These are phyloP conservation scores for Eucalyptus marginata DNA, from an alignment of 345 rosid species.

Conservation along the genomic window DNA sequence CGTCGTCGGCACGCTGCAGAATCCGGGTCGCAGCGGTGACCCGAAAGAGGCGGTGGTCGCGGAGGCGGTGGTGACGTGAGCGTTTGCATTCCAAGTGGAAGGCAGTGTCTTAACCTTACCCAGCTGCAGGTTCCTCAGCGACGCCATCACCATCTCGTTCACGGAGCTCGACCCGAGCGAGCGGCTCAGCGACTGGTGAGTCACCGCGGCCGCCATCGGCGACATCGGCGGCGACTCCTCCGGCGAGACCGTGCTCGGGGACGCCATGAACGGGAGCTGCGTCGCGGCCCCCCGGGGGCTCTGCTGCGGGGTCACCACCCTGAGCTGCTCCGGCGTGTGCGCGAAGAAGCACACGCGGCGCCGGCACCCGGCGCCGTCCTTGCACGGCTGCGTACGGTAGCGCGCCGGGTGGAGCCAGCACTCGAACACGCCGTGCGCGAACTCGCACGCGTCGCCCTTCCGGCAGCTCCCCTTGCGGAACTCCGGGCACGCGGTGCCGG, in stretches of 20 bases:
- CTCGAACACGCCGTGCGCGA: conserved; percentile 69
- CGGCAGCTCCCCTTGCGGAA: conserved; percentile 7
- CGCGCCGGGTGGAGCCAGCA: conserved; percentile 96
- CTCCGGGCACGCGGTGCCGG: conserved; percentile 9
- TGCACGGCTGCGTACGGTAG: conserved; percentile 87
- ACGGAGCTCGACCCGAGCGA: conserved; percentile 36
- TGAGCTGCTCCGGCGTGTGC: conserved; percentile 75
- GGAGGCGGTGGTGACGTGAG: neutral
- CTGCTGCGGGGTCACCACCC: conserved; percentile 34
- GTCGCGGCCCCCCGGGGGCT: conserved; percentile 45
- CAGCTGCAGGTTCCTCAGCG: conserved; percentile 55
- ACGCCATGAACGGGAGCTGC: conserved; percentile 3
- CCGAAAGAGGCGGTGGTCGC: conserved; percentile 16
- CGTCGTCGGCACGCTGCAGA: conserved; percentile 44
- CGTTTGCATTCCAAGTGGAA: conserved; percentile 4
- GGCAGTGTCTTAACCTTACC: conserved; percentile 53
- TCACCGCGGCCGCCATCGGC: conserved; percentile 35
- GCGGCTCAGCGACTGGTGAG: conserved; percentile 35
- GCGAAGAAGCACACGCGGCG: conserved; percentile 89
- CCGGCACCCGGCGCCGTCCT: conserved; percentile 61
- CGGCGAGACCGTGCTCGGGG: neutral
- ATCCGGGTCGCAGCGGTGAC: conserved; percentile 43
- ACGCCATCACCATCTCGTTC: conserved; percentile 40
- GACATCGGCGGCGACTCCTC: conserved; percentile 48
- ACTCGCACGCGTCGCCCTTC: conserved; percentile 5